These are phyloP conservation scores for Amanita pallidorosea DNA, from an alignment of 768 basidiomycete genomes.

Conservation along the genomic window DNA sequence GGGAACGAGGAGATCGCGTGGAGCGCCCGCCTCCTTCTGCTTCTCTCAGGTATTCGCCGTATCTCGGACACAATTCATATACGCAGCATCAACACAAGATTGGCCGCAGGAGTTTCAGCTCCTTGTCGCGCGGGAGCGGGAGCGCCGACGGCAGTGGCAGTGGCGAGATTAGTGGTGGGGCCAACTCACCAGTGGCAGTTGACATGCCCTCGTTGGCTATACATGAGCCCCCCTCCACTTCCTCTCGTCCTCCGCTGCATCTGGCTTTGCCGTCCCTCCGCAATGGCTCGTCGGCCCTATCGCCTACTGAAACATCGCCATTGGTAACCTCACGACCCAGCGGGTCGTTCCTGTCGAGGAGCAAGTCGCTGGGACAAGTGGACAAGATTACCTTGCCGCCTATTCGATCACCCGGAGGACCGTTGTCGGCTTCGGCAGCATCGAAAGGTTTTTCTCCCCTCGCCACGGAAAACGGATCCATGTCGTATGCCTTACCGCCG, in stretches of 20 bases:
- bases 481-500: constrained; percentile 48
- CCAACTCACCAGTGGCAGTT: constrained; percentile 7
- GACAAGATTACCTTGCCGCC: constrained; percentile 28
- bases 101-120: constrained; percentile 4
- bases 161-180: not conserved
- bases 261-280: constrained; percentile 6
- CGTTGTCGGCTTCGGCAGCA: constrained; percentile 9
- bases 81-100: constrained; percentile 17
- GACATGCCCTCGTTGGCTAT: constrained; percentile 15
- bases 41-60: constrained; percentile 7
- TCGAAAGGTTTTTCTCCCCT: constrained; percentile 14
- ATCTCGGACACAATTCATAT: constrained; percentile 9
- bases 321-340: not conserved
- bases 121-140: constrained; percentile 2
- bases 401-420: constrained; percentile 20
- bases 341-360: constrained; percentile 3
- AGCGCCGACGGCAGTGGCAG: constrained; percentile 2
- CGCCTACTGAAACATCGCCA: constrained; percentile 4
- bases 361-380: constrained; percentile 1
- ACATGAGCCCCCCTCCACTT: not conserved
- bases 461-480: not conserved
- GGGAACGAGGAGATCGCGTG: not conserved
- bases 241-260: constrained; percentile 6
- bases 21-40: constrained; percentile 5
- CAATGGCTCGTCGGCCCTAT: not conserved